Percentiles rank a stretch among this genome's conserved stretches.
Conservation (phyloP, 2,329 filamentous ascomycete genomes). For the Pseudogymnoascus sp. region DNA sequence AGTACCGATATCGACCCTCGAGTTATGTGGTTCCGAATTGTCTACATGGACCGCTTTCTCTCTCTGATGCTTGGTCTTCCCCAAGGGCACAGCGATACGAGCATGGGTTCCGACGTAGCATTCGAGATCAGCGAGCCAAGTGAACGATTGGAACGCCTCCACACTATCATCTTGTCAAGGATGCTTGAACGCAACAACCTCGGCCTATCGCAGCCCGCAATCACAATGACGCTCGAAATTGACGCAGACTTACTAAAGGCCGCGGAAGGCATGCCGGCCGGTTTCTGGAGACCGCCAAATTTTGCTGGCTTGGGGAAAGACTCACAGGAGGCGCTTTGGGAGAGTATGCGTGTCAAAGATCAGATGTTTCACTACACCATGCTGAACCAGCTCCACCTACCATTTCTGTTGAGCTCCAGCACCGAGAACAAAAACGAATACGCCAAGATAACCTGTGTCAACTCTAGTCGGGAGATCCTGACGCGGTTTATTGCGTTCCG, state of each 20-base stretch:
- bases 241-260: conserved; percentile 30
- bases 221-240: conserved; percentile 25
- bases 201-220: neutral
- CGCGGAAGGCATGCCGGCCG: conserved; percentile 27
- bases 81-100: conserved; percentile 36
- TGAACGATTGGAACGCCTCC: conserved; percentile 40
- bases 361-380: conserved; percentile 35
- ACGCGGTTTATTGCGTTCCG: conserved; percentile 32
- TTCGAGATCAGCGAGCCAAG: conserved; percentile 30
- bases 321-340: conserved; percentile 21
- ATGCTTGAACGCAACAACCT: conserved; percentile 35
- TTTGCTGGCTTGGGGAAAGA: conserved; percentile 17
- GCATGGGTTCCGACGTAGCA: conserved; percentile 29
- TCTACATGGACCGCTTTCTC: conserved; percentile 40
- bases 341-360: conserved; percentile 29
- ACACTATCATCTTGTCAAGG: conserved; percentile 33
- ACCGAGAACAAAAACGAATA: conserved; percentile 25
- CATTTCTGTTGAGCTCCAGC: conserved; percentile 30
- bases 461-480: conserved; percentile 34
- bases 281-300: conserved; percentile 33
- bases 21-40: conserved; percentile 40
- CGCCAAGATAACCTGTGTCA: conserved; percentile 32
- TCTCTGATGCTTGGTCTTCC: conserved; percentile 42
- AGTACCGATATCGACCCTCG: conserved; percentile 32
- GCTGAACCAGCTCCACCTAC: conserved; percentile 35